A percentile compares a stretch with the other conserved stretches of the same genome.
phyloP scores from a whole-genome alignment of 148 eudicot species.

The Rhododendron molle region DNA sequence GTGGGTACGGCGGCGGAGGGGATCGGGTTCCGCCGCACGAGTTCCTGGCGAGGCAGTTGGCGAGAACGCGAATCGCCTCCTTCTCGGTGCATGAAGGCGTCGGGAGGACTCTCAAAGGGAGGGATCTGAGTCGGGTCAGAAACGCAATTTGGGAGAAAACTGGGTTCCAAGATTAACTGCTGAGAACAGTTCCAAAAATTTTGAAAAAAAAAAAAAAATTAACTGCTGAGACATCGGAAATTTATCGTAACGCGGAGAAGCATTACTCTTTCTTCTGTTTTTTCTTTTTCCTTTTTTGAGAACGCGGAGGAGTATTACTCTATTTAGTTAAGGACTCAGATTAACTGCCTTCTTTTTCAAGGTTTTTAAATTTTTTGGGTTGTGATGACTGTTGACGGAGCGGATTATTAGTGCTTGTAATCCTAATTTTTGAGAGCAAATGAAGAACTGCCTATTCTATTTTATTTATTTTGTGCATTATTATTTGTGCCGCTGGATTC shows the following conservation, averaged over 20 bases:
- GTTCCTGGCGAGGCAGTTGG: slow-evolving; percentile 48
- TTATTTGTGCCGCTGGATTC: background rate
- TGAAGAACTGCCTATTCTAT: background rate
- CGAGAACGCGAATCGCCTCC: slow-evolving; percentile 55
- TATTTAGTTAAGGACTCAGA: background rate
- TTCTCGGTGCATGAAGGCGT: slow-evolving; percentile 64
- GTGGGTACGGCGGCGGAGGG: slow-evolving; percentile 22
- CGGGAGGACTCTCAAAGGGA: slow-evolving; percentile 67
- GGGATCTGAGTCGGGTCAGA: slow-evolving; percentile 75
- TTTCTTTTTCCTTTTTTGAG: background rate
- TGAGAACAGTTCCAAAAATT: background rate
- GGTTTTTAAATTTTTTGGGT: background rate
- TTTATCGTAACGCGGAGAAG: too few relatives aligned
- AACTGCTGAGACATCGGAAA: background rate
- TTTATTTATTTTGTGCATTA: too few relatives aligned
- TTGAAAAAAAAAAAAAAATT: too few relatives aligned
- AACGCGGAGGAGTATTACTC: background rate
- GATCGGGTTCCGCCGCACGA: slow-evolving; percentile 70
- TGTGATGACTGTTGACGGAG: background rate
- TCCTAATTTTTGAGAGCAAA: slow-evolving; percentile 6
- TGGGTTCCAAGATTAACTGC: slow-evolving; percentile 59
- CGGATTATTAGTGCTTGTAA: slow-evolving; percentile 17
- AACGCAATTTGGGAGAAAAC: slow-evolving; percentile 78
- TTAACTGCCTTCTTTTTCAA: background rate
- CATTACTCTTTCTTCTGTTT: background rate